A percentile compares a stretch with the other conserved stretches of the same genome.
These are phyloP conservation scores for Diaporthe sp. DNA, from an alignment of 2,329 filamentous ascomycete genomes.

Conservation along the genomic window DNA sequence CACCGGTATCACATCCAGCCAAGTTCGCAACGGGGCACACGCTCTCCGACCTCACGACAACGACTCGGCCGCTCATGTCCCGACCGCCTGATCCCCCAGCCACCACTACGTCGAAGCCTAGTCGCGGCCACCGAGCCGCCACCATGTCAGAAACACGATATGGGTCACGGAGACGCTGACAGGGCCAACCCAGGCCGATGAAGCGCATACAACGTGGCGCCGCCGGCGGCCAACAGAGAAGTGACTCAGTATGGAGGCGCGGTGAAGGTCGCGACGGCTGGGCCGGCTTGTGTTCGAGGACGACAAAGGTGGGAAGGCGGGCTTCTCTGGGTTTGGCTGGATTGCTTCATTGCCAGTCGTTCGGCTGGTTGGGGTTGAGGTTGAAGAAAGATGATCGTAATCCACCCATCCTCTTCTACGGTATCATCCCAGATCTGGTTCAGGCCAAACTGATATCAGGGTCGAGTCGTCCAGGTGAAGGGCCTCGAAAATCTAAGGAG, in stretches of 20 bases:
- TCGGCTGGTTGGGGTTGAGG: not conserved
- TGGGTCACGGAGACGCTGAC: not conserved
- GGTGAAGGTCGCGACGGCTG: not conserved
- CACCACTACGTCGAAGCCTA: not conserved
- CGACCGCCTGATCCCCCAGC: not conserved
- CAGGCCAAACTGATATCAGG: not conserved
- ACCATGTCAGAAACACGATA: not conserved
- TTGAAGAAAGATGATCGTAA: too few relatives aligned
- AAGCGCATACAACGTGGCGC: too few relatives aligned
- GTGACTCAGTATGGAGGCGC: too few relatives aligned
- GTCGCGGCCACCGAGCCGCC: not conserved
- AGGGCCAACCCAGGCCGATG: not conserved
- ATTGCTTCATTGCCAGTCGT: not conserved
- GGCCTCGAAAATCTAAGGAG: not conserved
- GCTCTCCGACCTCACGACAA: not conserved
- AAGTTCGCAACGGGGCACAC: not conserved
- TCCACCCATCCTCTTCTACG: not conserved
- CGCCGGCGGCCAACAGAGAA: too few relatives aligned
- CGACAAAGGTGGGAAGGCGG: not conserved
- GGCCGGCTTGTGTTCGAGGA: not conserved
- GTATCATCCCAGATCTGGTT: not conserved
- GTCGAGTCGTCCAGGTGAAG: not conserved
- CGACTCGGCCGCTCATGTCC: not conserved
- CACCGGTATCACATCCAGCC: not conserved
- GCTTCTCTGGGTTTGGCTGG: not conserved